Percentiles rank a stretch among this genome's conserved stretches.
Conservation (phyloP, 352 stramenopile genomes). For the Phytophthora megakarya region DNA sequence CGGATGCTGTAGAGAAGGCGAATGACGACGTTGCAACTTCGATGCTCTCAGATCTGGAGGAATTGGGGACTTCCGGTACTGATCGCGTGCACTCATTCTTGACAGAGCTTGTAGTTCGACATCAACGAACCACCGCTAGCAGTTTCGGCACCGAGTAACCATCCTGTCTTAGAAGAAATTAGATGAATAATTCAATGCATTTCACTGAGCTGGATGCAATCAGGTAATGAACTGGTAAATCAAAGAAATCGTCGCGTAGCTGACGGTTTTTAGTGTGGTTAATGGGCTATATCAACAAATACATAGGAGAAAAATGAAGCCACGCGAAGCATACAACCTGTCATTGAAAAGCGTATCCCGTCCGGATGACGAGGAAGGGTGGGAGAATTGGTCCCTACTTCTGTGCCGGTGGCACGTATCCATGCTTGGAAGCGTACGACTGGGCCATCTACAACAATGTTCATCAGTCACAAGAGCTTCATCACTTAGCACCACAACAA, state of each 20-base stretch:
- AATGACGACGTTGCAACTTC: constrained; percentile 28
- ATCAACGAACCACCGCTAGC: constrained; percentile 34
- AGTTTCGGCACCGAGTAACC: constrained; percentile 25
- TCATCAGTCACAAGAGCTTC: constrained; percentile 4
- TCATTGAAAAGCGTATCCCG: not conserved
- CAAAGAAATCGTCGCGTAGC: constrained; percentile 1
- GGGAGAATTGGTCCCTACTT: constrained; percentile 19
- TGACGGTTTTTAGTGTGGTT: constrained; percentile 19
- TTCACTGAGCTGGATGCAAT: not conserved
- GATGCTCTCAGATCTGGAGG: constrained; percentile 30
- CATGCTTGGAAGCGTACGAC: constrained; percentile 47
- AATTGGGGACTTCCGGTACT: constrained; percentile 22
- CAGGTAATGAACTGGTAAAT: not conserved
- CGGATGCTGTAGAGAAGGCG: constrained; percentile 14
- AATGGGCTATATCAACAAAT: constrained; percentile 32
- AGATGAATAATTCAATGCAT: constrained; percentile 22
- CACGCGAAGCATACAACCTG: constrained; percentile 21
- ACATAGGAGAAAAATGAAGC: constrained; percentile 29
- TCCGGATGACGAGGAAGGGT: not conserved
- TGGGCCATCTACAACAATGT: constrained; percentile 44
- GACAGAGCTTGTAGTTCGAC: constrained; percentile 30
- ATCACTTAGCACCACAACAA: not conserved
- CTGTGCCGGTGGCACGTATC: constrained; percentile 52
- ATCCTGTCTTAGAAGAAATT: constrained; percentile 7
- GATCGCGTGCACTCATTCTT: constrained; percentile 33